Conservation (phyloP, 2,329 filamentous ascomycete genomes). For the Cephalotrichum gorgonifer region DNA sequence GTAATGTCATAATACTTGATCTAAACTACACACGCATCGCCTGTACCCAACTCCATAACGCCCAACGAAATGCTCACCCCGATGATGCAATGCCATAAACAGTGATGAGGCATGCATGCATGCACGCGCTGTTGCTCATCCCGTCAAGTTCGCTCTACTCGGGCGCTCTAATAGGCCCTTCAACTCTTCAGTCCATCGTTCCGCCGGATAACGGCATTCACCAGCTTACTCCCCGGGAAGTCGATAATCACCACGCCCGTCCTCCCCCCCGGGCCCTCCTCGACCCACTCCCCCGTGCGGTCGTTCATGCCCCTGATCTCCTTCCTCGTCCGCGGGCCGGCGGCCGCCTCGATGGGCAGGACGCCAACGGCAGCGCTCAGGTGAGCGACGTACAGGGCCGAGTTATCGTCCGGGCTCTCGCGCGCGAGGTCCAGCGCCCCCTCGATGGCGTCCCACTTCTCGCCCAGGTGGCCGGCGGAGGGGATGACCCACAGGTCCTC, state of each 20-base stretch:
- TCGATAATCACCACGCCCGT: conserved; percentile 38
- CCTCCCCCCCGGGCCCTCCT: conserved; percentile 15
- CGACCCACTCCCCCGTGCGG: conserved; percentile 31
- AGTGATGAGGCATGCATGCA: too few species aligned
- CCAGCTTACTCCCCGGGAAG: conserved; percentile 32
- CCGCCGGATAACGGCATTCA: conserved; percentile 29
- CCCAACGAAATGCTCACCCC: too few species aligned
- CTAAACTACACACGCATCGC: too few species aligned
- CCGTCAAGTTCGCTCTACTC: too few species aligned
- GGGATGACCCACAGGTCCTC: conserved; percentile 37
- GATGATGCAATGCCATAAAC: too few species aligned
- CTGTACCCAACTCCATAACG: too few species aligned
- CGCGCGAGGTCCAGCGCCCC: conserved; percentile 25
- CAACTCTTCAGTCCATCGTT: conserved; percentile 20
- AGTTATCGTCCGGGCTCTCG: conserved; percentile 19
- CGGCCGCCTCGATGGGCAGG: conserved; percentile 37
- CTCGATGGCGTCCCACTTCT: conserved; percentile 35
- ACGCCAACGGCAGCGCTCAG: conserved; percentile 37
- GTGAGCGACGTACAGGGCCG: conserved; percentile 34
- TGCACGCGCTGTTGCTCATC: too few species aligned
- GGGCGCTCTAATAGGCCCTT: too few species aligned
- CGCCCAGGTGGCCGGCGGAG: conserved; percentile 28
- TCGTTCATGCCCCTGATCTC: conserved; percentile 37
- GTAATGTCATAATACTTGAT: too few species aligned
- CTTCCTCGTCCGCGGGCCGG: conserved; percentile 28